A percentile compares a stretch with the other conserved stretches of the same genome.
These are phyloP conservation scores for Phaeolepiota aurea DNA, from an alignment of 768 basidiomycete species.

Conservation along the genomic window DNA sequence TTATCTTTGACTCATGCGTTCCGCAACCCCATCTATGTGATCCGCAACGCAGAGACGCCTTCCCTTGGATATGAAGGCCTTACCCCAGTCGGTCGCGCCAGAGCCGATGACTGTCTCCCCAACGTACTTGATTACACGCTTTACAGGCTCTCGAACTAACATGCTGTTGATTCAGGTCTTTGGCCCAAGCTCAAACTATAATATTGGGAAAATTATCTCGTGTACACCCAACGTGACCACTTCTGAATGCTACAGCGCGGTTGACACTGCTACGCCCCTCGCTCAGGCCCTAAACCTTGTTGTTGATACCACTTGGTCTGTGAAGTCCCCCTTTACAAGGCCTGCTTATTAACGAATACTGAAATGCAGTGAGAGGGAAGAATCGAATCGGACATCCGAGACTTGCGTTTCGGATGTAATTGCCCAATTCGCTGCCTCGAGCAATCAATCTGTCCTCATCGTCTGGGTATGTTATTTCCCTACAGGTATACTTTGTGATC, in stretches of 20 bases:
- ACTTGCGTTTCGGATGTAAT: conserved; percentile 7
- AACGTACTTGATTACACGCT: neutral
- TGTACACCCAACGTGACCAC: conserved; percentile 4
- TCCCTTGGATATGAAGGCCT: conserved; percentile 4
- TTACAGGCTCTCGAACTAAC: neutral
- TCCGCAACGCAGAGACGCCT: conserved; percentile 5
- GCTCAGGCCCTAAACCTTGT: conserved; percentile 2
- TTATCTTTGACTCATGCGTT: conserved; percentile 1
- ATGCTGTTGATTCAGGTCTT: neutral
- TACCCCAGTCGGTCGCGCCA: conserved; percentile 3
- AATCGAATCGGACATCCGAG: neutral
- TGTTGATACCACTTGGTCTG: conserved; percentile 6
- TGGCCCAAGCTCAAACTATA: neutral
- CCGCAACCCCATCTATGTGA: conserved; percentile 3
- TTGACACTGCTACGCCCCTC: conserved; percentile 2
- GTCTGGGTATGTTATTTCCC: conserved; percentile 4
- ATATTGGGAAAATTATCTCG: conserved; percentile 5
- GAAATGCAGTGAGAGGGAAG: conserved; percentile 1
- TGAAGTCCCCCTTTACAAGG: neutral
- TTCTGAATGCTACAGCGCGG: conserved; percentile 1
- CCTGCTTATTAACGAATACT: neutral
- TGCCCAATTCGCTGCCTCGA: conserved; percentile 3
- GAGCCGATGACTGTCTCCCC: conserved; percentile 5
- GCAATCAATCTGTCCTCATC: conserved; percentile 4
- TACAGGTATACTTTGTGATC: too few relatives aligned